Percentiles rank a stretch among this genome's conserved stretches.
phyloP scores from a whole-genome alignment of 2,329 filamentous ascomycete genomes.

The Epichloe brachyelytri region DNA sequence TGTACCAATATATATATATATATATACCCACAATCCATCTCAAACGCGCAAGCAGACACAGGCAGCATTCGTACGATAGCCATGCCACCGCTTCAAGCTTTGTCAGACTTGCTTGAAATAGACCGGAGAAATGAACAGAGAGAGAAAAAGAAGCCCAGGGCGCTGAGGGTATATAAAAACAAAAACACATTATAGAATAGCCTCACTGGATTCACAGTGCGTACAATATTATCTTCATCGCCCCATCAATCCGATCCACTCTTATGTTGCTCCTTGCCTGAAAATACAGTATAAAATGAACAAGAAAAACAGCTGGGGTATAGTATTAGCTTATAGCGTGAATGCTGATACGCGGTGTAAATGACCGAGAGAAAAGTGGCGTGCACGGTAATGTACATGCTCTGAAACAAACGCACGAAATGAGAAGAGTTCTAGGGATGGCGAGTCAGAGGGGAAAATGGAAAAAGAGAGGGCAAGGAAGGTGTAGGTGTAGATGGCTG shows the following conservation, averaged over 20 bases:
- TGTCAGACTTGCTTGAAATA: neutral
- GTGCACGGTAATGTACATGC: neutral
- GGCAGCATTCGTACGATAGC: too few species aligned
- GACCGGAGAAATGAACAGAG: neutral
- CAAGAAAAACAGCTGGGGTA: neutral
- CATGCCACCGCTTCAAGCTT: too few species aligned
- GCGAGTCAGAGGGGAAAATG: neutral
- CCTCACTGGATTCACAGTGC: neutral
- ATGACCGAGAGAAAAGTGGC: neutral
- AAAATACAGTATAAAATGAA: neutral
- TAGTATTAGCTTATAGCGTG: neutral
- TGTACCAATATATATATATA: too few species aligned
- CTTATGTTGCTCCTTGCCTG: neutral
- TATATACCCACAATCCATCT: too few species aligned
- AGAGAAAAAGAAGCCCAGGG: neutral
- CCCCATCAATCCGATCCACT: neutral
- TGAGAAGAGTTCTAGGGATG: neutral
- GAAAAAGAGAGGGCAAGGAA: neutral
- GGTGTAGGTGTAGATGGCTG: neutral
- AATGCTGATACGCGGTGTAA: neutral
- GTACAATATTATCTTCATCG: neutral
- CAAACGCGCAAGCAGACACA: too few species aligned
- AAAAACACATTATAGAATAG: constrained; percentile 5
- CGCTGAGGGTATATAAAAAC: constrained; percentile 7
- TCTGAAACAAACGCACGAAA: neutral